Evolutionary conservation across 768 basidiomycete genomes (phyloP), one percentile per base, ranked within the genome.

Genomic region (Suillus paluster): DNA sequence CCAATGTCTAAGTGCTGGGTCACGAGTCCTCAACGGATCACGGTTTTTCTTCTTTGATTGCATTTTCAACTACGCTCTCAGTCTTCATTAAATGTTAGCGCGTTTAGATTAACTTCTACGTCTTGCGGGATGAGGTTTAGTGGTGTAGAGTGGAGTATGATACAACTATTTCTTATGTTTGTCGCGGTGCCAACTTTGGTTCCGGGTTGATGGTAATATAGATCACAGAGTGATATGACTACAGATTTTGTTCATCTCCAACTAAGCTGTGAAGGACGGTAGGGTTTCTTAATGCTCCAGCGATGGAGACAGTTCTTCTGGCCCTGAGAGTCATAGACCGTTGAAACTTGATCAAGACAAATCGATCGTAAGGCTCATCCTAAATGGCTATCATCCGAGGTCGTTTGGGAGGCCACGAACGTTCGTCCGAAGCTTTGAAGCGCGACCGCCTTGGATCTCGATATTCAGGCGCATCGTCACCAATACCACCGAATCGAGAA

Each of bases 1-100:
- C 68, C 19, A 53, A 61, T 25, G 67, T 49, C 11, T 68, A 58
- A 63, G 11, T 19, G 36, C 23, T 19, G 17, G 15, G 23, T 6
- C 11, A 39, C 33, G 11, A 39, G 11, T 39, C 54, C 7, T 25
- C 19, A 55, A 25, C 36, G 15, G 11, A 50, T 50, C 1, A 9
- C 48, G 27, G 15, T 50, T 12, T 50, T 15, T 15, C 25, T 39
- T 19, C 23, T 55, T 55, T 3, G 2, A 17, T n/a, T 9, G 9
- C 42, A 44, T n/a, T 55, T 5, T 25, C 17, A 19, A 39, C 53
- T 11, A 19, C 34, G 17, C 5, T 11, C 21, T 4, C 23, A 8
- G 5, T 30, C n/a, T 54, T 38, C 21, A 38, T 5, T 17, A 15
- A 17, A 53, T 19, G 36, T 25, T 39, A 25, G 10, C 23, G 9